phyloP scores from a whole-genome alignment of 2,329 filamentous ascomycete species.

The Talaromyces funiculosus region DNA sequence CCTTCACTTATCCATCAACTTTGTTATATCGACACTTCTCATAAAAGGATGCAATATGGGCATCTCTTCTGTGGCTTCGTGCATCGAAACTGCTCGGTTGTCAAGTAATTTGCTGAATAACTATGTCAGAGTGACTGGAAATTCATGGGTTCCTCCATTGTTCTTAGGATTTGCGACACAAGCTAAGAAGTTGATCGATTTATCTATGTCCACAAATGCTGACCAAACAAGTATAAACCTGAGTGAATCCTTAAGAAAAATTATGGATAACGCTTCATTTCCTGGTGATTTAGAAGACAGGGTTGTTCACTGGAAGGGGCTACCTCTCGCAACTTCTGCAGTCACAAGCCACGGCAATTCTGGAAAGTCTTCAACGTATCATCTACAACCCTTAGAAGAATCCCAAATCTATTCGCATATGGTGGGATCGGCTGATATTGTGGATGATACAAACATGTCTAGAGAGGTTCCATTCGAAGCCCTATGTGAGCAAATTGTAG shows the following conservation, averaged over 20 bases:
- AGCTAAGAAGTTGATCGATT: not conserved
- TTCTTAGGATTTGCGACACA: not conserved
- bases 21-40: not conserved
- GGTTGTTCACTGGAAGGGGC: not conserved
- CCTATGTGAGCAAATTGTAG: slow-evolving; percentile 1
- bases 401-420: not conserved
- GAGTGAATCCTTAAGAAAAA: not conserved
- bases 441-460: not conserved
- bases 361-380: not conserved
- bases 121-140: not conserved
- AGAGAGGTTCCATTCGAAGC: not conserved
- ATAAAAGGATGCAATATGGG: not conserved
- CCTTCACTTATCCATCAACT: slow-evolving; percentile 1
- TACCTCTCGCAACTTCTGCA: not conserved
- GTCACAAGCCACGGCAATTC: not conserved
- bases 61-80: not conserved
- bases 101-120: not conserved
- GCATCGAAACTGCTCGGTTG: not conserved
- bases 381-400: not conserved
- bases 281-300: not conserved
- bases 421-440: not conserved
- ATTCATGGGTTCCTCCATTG: not conserved
- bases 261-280: not conserved
- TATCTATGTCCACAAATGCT: not conserved
- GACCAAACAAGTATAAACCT: not conserved